Percentiles rank a stretch among this genome's conserved stretches.
These are phyloP conservation scores for Haplosporangium sp. DNA, from an alignment of 371 early-diverging fungal species.

Conservation along the genomic window DNA sequence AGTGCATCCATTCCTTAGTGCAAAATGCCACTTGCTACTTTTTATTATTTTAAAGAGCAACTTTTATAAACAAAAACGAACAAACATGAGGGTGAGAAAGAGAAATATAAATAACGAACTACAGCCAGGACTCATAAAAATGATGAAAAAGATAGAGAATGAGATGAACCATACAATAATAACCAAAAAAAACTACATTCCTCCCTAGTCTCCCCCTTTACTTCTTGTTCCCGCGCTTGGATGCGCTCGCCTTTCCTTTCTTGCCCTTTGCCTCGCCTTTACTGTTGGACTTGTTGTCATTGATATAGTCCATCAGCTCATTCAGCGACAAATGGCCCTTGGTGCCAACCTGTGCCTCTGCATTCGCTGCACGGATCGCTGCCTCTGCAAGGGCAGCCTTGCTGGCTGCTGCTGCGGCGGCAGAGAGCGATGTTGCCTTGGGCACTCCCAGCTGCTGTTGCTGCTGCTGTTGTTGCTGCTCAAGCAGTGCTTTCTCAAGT, in stretches of 20 bases:
- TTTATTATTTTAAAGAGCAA: not conserved
- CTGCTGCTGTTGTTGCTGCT: constrained; percentile 37
- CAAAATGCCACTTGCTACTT: not conserved
- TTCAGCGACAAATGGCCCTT: constrained; percentile 51
- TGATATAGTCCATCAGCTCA: constrained; percentile 49
- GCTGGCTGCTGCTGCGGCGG: constrained; percentile 41
- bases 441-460: constrained; percentile 22
- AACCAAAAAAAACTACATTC: not conserved
- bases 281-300: constrained; percentile 25
- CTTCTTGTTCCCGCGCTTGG: constrained; percentile 48
- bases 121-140: not conserved
- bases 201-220: constrained; percentile 4
- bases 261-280: constrained; percentile 24
- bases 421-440: constrained; percentile 36
- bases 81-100: not conserved
- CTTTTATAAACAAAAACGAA: constrained; percentile 1
- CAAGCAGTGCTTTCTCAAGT: constrained; percentile 41
- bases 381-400: constrained; percentile 45
- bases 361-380: constrained; percentile 46
- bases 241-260: constrained; percentile 26
- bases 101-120: not conserved
- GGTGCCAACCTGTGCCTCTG: constrained; percentile 47
- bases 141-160: constrained; percentile 1
- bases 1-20: not conserved
- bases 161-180: constrained; percentile 1